Percentiles rank a stretch among this genome's conserved stretches.
These are phyloP conservation scores for Parachaetomium inaequale DNA, from an alignment of 495 filamentous ascomycete species.

Conservation along the genomic window DNA sequence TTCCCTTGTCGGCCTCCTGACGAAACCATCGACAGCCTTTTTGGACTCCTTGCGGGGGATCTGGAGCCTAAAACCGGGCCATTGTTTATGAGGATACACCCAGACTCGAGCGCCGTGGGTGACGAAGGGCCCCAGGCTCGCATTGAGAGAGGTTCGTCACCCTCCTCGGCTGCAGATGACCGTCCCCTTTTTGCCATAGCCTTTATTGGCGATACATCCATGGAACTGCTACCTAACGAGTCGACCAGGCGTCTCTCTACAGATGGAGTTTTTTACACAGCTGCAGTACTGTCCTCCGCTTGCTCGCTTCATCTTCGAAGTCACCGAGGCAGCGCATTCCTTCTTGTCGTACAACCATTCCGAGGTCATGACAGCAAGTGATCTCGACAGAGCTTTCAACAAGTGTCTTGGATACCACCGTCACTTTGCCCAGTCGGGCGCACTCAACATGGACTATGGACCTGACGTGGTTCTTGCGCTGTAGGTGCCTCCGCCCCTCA, in stretches of 20 bases:
- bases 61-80: conserved; percentile 29
- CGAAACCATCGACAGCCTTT: conserved; percentile 7
- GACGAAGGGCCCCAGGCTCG: conserved; percentile 27
- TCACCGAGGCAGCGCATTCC: conserved; percentile 28
- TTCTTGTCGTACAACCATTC: conserved; percentile 30
- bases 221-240: background rate
- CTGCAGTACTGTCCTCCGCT: conserved; percentile 24
- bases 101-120: conserved; percentile 12
- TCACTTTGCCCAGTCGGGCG: conserved; percentile 7
- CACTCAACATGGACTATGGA: background rate
- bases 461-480: conserved; percentile 28
- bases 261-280: conserved; percentile 27
- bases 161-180: no score
- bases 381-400: conserved; percentile 28
- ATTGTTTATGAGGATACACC: conserved; percentile 29
- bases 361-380: conserved; percentile 26
- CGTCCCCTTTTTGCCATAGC: no score
- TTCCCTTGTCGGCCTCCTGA: background rate
- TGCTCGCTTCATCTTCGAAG: conserved; percentile 26
- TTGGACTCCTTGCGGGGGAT: conserved; percentile 27
- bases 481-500: conserved; percentile 11
- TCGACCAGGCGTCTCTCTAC: conserved; percentile 24
- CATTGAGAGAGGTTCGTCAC: conserved; percentile 29
- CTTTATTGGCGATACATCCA: no score
- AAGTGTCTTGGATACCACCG: conserved; percentile 22